These are phyloP conservation scores for Asparagopsis taxiformis DNA, from an alignment of 31 red algal species.

Conservation along the genomic window DNA sequence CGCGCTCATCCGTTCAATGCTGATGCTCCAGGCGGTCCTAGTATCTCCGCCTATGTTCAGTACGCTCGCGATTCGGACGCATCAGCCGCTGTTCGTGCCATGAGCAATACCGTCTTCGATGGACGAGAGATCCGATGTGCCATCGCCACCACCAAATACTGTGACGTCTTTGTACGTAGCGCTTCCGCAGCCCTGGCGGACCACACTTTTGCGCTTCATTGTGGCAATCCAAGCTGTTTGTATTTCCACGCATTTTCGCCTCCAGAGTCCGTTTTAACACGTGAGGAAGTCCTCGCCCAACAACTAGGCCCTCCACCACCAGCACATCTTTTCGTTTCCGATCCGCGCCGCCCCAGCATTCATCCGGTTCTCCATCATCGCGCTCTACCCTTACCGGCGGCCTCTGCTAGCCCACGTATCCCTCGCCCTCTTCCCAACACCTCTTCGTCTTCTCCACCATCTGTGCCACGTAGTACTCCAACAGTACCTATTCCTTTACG, in stretches of 20 bases:
- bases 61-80: conserved; percentile 81
- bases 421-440: conserved; percentile 2
- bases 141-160: conserved; percentile 91
- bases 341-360: conserved; percentile 6
- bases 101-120: conserved; percentile 84
- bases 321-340: conserved; percentile 68
- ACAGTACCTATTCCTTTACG: no score
- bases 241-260: conserved; percentile 79
- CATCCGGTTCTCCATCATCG: conserved; percentile 12
- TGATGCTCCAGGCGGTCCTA: conserved; percentile 77
- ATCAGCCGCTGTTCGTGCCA: conserved; percentile 57
- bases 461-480: no score
- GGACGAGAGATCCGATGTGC: conserved; percentile 79
- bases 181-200: conserved; percentile 23
- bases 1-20: conserved; percentile 72
- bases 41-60: conserved; percentile 86
- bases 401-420: background rate
- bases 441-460: no score
- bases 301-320: conserved; percentile 90
- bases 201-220: conserved; percentile 36
- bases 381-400: background rate
- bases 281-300: conserved; percentile 72
- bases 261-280: conserved; percentile 43
- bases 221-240: conserved; percentile 83
- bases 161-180: conserved; percentile 77